phyloP scores from a whole-genome alignment of 495 filamentous ascomycete species.

The Aspergillus steynii region DNA sequence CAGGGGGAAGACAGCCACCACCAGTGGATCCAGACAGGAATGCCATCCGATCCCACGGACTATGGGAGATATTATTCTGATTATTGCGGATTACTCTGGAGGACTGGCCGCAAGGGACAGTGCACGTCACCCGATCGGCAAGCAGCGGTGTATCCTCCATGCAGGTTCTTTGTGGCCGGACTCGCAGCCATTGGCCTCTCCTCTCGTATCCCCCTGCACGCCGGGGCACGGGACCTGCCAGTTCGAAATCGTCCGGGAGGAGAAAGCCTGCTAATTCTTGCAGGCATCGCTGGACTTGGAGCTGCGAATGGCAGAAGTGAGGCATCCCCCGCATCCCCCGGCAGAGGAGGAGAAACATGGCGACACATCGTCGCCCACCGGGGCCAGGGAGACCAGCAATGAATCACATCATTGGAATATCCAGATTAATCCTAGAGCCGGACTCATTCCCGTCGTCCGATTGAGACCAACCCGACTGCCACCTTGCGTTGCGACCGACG shows the following conservation, averaged over 20 bases:
- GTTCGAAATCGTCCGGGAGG: not conserved
- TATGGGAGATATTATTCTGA: too few species aligned
- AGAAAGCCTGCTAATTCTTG: too few species aligned
- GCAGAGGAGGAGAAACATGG: not conserved
- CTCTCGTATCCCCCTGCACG: conserved; percentile 8
- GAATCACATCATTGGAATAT: not conserved
- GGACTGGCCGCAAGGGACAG: not conserved
- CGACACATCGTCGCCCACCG: not conserved
- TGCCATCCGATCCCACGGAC: too few species aligned
- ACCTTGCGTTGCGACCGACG: not conserved
- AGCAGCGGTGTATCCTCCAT: not conserved
- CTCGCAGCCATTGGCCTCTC: not conserved
- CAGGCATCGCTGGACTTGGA: too few species aligned
- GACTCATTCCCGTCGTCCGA: too few species aligned
- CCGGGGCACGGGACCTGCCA: not conserved
- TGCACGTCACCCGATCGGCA: not conserved
- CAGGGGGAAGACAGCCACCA: not conserved
- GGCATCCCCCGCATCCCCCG: not conserved
- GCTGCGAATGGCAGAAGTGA: too few species aligned
- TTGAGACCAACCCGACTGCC: too few species aligned
- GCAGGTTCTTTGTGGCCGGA: not conserved
- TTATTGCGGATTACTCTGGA: too few species aligned
- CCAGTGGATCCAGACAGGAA: too few species aligned
- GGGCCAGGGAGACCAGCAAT: not conserved
- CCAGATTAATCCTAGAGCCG: too few species aligned